These are phyloP conservation scores for Peniophora sp. DNA, from an alignment of 1,284 basidiomycete species.

Conservation along the genomic window DNA sequence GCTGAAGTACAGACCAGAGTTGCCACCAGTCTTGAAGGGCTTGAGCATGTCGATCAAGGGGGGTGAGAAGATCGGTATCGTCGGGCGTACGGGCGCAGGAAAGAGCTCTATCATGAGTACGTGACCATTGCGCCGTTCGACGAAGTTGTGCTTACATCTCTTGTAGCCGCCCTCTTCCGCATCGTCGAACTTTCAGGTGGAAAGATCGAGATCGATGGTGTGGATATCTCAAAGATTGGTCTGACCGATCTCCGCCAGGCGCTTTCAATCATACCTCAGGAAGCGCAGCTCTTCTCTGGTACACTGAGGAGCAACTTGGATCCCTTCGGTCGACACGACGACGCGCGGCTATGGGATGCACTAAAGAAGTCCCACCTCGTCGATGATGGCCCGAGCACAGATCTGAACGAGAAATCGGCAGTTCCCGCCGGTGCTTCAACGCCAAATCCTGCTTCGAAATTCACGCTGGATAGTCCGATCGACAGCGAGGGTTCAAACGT, in stretches of 20 bases:
- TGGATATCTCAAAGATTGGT: slow-evolving; percentile 64
- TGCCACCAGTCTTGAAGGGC: slow-evolving; percentile 61
- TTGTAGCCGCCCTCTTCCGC: slow-evolving; percentile 37
- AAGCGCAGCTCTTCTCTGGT: slow-evolving; percentile 62
- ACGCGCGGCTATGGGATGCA: slow-evolving; percentile 76
- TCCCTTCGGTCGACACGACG: slow-evolving; percentile 63
- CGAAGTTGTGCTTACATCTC: slow-evolving; percentile 62
- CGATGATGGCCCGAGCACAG: slow-evolving; percentile 24
- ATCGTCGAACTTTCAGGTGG: slow-evolving; percentile 57
- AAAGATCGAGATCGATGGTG: slow-evolving; percentile 55
- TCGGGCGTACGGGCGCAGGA: slow-evolving; percentile 42
- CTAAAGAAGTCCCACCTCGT: slow-evolving; percentile 74
- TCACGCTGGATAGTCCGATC: slow-evolving; percentile 74
- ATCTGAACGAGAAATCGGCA: slow-evolving; percentile 9
- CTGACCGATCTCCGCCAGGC: slow-evolving; percentile 39
- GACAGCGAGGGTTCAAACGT: slow-evolving; percentile 85
- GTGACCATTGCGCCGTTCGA: slow-evolving; percentile 2
- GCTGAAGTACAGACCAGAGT: slow-evolving; percentile 64
- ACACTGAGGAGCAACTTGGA: slow-evolving; percentile 78
- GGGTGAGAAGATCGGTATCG: slow-evolving; percentile 88
- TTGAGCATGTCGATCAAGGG: slow-evolving; percentile 56
- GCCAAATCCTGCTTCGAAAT: slow-evolving; percentile 25
- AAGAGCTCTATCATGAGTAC: not conserved
- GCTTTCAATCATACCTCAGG: slow-evolving; percentile 86
- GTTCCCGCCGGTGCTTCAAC: slow-evolving; percentile 15